These are phyloP conservation scores for Venturiaceae sp. DNA, from an alignment of 2,329 filamentous ascomycete species.

Conservation along the genomic window DNA sequence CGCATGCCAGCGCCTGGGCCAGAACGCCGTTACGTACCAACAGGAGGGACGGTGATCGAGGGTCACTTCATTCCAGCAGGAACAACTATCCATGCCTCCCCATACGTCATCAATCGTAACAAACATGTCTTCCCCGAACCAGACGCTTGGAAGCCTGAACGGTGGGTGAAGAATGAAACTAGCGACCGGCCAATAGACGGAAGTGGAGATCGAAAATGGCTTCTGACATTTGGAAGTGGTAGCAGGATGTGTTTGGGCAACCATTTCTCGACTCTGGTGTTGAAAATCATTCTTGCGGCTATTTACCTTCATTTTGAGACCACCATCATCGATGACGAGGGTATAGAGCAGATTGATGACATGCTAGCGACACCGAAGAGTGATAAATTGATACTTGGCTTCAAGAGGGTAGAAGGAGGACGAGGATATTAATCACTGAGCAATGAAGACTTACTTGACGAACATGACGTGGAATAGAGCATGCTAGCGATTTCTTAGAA, in stretches of 20 bases:
- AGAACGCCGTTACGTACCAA: background rate
- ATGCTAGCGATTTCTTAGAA: no score
- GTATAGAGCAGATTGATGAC: background rate
- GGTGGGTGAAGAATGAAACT: background rate
- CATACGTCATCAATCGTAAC: constrained; percentile 1
- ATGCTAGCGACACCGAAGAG: background rate
- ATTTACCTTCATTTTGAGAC: background rate
- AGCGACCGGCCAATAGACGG: background rate
- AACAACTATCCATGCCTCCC: background rate
- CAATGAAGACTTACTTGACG: no score
- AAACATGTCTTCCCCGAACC: background rate
- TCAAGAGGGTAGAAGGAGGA: no score
- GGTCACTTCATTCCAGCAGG: background rate
- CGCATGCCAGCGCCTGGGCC: background rate
- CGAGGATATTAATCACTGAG: no score
- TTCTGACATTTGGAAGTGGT: background rate
- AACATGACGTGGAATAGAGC: no score
- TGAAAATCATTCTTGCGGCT: background rate
- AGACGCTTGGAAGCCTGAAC: background rate
- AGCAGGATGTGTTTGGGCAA: constrained; percentile 1
- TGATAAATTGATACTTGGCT: background rate
- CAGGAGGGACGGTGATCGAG: background rate
- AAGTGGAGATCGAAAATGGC: background rate
- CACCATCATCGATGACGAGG: background rate
- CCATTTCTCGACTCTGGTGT: background rate